Base-by-base conservation (phyloP, 768 basidiomycete genomes). In the Postia placenta region DNA sequence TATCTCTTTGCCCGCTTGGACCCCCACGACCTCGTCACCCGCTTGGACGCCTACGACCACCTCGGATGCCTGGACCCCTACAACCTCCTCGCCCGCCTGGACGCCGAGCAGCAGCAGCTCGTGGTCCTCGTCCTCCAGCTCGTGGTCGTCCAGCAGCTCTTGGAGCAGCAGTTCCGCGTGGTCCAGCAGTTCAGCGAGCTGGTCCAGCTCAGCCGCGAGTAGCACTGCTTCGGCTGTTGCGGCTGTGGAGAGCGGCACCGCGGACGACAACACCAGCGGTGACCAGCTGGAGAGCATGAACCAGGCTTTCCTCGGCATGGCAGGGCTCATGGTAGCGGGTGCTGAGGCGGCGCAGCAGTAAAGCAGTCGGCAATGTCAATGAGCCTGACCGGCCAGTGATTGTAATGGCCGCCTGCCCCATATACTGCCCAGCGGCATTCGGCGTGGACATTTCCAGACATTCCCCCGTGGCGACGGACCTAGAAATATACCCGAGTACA, bases 291-390 rank as follows among this genome's bases (percentile, higher is more conserved):
- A 55, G 9, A 45, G 63, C 27, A 28, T 66, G 38, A 60, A 60
- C 56, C 61, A 61, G 56, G 63, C 61, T n/a, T n/a, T 64, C 47
- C 35, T 62, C 44, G 63, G 61, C 36, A 37, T 64, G 44, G 45
- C 46, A 17, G 60, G 58, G 41, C 47, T 64, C 40, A 33, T 59
- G 40, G 41, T 60, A 36, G 62, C 56, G 25, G 60, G 54, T 24
- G 60, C 55, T 19, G 24, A 47, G 40, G 30, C 26, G 37, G 23
- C 37, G 36, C 25, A 39, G 22, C 23, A 7, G 15, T 15, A 7
- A 15, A 15, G 30, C 30, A 15, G 7, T 33, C 30, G 30, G 30
- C 15, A n/a, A n/a, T n/a, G n/a, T n/a, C n/a, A n/a, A n/a, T n/a
- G n/a, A n/a, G n/a, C n/a, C n/a, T n/a, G n/a, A n/a, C n/a, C n/a